These are phyloP conservation scores for Solanum lycopersicoides DNA, from an alignment of 257 asterid species.

Conservation along the genomic window DNA sequence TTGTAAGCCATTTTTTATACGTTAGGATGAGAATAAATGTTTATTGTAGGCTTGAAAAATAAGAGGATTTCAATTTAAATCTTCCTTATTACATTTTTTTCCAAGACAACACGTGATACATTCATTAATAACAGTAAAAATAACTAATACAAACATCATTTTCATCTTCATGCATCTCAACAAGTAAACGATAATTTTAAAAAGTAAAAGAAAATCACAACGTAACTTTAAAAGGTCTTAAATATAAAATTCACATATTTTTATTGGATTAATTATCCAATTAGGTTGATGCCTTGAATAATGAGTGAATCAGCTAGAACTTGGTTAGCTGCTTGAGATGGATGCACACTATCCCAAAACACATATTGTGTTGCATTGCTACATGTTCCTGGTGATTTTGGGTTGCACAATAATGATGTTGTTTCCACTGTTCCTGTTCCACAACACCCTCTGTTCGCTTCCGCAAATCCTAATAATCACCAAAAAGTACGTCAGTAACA, in stretches of 20 bases:
- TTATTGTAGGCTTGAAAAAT: background rate
- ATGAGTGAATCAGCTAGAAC: constrained; percentile 60
- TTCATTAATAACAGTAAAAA: background rate
- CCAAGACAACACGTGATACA: background rate
- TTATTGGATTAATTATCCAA: constrained; percentile 26
- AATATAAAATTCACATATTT: background rate
- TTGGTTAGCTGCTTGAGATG: constrained; percentile 80
- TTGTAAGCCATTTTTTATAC: background rate
- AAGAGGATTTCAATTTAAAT: background rate
- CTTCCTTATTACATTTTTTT: background rate
- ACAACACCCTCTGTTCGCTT: constrained; percentile 75
- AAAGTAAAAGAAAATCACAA: background rate
- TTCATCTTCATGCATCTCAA: background rate
- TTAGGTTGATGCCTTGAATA: constrained; percentile 56
- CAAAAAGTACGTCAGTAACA: background rate
- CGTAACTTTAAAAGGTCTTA: background rate
- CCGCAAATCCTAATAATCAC: constrained; percentile 47
- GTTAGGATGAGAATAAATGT: background rate
- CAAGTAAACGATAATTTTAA: background rate
- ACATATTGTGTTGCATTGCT: constrained; percentile 64
- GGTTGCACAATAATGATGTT: constrained; percentile 63
- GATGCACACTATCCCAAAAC: constrained; percentile 98
- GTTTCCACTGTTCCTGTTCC: constrained; percentile 87
- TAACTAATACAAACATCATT: background rate
- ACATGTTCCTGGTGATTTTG: constrained; percentile 67